Evolutionary conservation across 805 yeast species (phyloP).

Genomic region (Wickerhamomyces mucosus): DNA sequence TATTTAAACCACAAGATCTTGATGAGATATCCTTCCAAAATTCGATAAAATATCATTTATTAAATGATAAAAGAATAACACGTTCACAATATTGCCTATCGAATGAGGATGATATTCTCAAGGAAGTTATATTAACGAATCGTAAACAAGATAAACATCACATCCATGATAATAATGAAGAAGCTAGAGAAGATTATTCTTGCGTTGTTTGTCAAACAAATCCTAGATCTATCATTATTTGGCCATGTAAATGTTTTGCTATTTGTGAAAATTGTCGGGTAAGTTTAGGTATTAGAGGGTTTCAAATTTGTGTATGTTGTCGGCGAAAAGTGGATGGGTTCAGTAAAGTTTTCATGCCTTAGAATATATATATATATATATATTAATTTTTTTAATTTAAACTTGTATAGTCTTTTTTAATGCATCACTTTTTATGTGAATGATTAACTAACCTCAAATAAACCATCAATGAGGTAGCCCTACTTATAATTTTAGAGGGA

Average conservation of each 20-base stretch:
- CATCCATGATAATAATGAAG: slow-evolving; percentile 10
- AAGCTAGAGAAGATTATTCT: slow-evolving; percentile 27
- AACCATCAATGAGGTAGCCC: no score
- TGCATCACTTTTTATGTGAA: no score
- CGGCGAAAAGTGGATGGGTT: slow-evolving; percentile 58
- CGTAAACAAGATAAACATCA: slow-evolving; percentile 15
- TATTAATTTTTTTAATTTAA: no score
- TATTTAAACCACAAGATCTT: slow-evolving; percentile 21
- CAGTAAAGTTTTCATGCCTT: slow-evolving; percentile 27
- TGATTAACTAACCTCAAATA: no score
- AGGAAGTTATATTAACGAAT: slow-evolving; percentile 19
- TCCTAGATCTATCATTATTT: slow-evolving; percentile 66
- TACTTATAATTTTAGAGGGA: no score
- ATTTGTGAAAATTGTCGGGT: slow-evolving; percentile 79
- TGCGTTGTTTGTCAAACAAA: slow-evolving; percentile 81
- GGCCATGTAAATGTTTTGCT: slow-evolving; percentile 93
- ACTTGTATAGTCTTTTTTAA: no score
- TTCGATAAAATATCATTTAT: slow-evolving; percentile 13
- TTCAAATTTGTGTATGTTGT: slow-evolving; percentile 79
- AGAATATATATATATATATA: slow-evolving; percentile 1
- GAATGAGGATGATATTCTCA: slow-evolving; percentile 21
- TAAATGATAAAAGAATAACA: slow-evolving; percentile 21
- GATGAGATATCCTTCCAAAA: slow-evolving; percentile 10
- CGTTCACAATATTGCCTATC: slow-evolving; percentile 23
- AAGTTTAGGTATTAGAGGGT: slow-evolving; percentile 61